Percentiles rank a stretch among this genome's conserved stretches.
Conservation (phyloP, 306 rosid genomes). For the Argentina anserina region DNA sequence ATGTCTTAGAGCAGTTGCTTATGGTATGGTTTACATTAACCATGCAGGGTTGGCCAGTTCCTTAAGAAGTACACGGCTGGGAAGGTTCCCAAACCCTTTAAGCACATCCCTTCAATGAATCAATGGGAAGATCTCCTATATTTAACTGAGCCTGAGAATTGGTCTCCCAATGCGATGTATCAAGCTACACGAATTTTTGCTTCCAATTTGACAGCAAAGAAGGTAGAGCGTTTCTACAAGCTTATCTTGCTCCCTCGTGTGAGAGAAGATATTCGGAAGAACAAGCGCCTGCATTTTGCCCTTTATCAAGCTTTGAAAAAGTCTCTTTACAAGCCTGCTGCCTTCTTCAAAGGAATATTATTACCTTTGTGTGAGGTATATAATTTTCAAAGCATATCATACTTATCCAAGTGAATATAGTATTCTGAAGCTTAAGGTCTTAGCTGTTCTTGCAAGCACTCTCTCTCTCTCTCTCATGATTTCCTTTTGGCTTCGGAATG, state of each 20-base stretch:
- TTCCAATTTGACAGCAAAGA: constrained; percentile 67
- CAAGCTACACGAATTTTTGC: constrained; percentile 85
- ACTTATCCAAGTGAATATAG: background rate
- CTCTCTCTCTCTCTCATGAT: background rate
- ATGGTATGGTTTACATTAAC: constrained; percentile 3
- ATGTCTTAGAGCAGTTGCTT: background rate
- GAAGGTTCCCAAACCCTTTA: constrained; percentile 73
- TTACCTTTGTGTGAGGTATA: constrained; percentile 87
- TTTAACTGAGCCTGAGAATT: constrained; percentile 81
- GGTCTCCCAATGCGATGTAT: constrained; percentile 90
- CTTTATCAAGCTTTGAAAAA: constrained; percentile 80
- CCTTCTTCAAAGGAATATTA: constrained; percentile 80
- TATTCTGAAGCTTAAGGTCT: background rate
- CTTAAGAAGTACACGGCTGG: constrained; percentile 70
- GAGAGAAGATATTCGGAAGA: constrained; percentile 76
- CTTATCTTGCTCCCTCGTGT: constrained; percentile 85
- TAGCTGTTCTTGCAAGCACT: too few species aligned
- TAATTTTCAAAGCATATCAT: background rate
- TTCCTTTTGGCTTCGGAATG: background rate
- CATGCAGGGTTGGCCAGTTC: constrained; percentile 59
- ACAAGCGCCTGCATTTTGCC: constrained; percentile 79
- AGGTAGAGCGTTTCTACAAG: constrained; percentile 77
- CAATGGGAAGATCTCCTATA: constrained; percentile 82
- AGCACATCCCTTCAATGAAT: constrained; percentile 62
- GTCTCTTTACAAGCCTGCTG: constrained; percentile 84